phyloP scores from a whole-genome alignment of 2,329 filamentous ascomycete genomes.

The Sclerotinia glacialis region DNA sequence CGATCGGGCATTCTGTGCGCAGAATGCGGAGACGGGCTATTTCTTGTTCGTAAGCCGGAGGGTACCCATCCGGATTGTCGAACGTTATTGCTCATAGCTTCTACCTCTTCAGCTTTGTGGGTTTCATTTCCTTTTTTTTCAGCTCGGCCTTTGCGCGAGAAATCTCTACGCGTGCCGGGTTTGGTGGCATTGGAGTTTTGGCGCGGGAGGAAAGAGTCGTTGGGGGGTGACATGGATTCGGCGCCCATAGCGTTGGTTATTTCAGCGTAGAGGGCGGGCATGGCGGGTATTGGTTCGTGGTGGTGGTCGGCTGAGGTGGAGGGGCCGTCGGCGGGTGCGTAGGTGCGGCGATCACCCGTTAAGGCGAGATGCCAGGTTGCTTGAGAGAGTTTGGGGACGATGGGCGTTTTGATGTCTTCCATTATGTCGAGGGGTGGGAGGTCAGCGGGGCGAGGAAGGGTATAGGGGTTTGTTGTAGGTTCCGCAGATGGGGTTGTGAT shows the following conservation, averaged over 20 bases:
- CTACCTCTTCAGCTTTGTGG: not conserved
- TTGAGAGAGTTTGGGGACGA: not conserved
- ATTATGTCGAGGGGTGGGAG: conserved; percentile 18
- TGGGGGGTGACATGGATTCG: not conserved
- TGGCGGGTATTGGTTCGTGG: conserved; percentile 14
- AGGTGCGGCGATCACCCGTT: conserved; percentile 17
- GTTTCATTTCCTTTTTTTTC: not conserved
- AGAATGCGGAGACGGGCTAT: not conserved
- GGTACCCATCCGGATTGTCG: conserved; percentile 9
- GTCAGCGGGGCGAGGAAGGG: not conserved
- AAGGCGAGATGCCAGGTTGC: conserved; percentile 20
- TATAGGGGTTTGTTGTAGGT: not conserved
- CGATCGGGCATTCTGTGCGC: not conserved
- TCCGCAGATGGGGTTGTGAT: not conserved
- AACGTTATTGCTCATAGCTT: not conserved
- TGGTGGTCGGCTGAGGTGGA: not conserved
- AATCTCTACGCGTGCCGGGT: conserved; percentile 1
- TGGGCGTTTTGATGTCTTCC: conserved; percentile 14
- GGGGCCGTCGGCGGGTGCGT: conserved; percentile 3
- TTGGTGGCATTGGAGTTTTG: not conserved
- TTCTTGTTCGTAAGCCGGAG: not conserved
- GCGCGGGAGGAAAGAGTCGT: not conserved
- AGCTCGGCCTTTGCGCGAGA: conserved; percentile 16
- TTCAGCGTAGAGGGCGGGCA: conserved; percentile 16
- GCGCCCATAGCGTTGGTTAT: conserved; percentile 2